Conservation (phyloP, 768 basidiomycete genomes). For the Lactarius sanguifluus region DNA sequence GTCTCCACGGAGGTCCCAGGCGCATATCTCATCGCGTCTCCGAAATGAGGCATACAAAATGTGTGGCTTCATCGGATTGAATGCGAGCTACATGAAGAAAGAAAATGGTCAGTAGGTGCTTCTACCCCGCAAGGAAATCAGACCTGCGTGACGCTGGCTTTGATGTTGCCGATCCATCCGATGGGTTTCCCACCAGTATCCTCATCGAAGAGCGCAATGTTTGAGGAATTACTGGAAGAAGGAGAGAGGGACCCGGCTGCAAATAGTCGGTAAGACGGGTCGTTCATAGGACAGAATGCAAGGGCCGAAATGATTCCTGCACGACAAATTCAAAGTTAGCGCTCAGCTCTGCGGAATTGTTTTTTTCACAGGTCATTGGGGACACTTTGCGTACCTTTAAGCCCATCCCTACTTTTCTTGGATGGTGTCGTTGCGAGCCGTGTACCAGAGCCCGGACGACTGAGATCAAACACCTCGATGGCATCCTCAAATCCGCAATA, state of each 20-base stretch:
- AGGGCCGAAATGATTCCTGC: slow-evolving; percentile 81
- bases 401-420: slow-evolving; percentile 77
- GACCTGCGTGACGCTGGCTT: slow-evolving; percentile 58
- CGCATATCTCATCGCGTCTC: slow-evolving; percentile 56
- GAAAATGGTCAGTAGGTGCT: slow-evolving; percentile 10
- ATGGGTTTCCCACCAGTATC: slow-evolving; percentile 52
- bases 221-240: slow-evolving; percentile 44
- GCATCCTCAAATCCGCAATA: slow-evolving; percentile 88
- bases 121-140: slow-evolving; percentile 7
- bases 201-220: slow-evolving; percentile 69
- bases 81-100: slow-evolving; percentile 53
- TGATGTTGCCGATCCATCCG: slow-evolving; percentile 59
- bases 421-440: slow-evolving; percentile 69
- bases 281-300: slow-evolving; percentile 66
- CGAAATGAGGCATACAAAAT: slow-evolving; percentile 80
- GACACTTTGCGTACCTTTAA: slow-evolving; percentile 63
- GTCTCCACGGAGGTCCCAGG: slow-evolving; percentile 78
- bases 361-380: slow-evolving; percentile 3
- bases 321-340: slow-evolving; percentile 7
- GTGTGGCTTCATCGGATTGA: slow-evolving; percentile 71
- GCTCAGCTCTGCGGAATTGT: neutral
- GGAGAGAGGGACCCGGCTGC: slow-evolving; percentile 77
- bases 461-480: slow-evolving; percentile 82
- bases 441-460: slow-evolving; percentile 68
- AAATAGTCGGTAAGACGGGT: slow-evolving; percentile 55